Conservation (phyloP, 2,329 filamentous ascomycete species). For the Alternaria sp. region DNA sequence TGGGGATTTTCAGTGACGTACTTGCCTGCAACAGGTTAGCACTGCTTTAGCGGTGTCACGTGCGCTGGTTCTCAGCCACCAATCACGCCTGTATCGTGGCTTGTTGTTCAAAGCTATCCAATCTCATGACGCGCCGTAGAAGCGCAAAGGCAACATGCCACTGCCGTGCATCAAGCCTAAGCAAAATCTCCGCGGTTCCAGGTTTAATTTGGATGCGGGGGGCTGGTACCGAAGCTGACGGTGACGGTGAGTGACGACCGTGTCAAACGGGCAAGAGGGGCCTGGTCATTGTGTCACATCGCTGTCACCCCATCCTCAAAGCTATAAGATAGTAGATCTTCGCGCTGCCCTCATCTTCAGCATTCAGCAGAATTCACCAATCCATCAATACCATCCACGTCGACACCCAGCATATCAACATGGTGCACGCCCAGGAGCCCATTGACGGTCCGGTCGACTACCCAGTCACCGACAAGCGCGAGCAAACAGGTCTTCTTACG, state of each 20-base stretch:
- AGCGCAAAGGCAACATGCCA: not conserved
- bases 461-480: conserved; percentile 20
- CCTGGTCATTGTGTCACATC: not conserved
- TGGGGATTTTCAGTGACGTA: conserved; percentile 4
- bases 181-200: not conserved
- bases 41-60: conserved; percentile 3
- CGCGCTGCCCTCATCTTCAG: not conserved
- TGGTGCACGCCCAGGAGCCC: conserved; percentile 14
- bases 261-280: not conserved
- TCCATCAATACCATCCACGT: not conserved
- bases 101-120: not conserved
- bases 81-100: not conserved
- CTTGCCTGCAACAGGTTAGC: not conserved
- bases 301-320: not conserved
- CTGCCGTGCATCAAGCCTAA: not conserved
- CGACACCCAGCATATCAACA: not conserved
- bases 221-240: not conserved
- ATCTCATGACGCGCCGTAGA: not conserved
- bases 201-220: not conserved
- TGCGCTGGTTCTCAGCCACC: not conserved
- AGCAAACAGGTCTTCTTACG: conserved; percentile 38
- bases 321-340: not conserved
- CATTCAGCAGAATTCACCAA: not conserved
- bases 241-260: conserved; percentile 3
- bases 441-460: conserved; percentile 21